Evolutionary conservation across 2,329 filamentous ascomycete species (phyloP).

Genomic region (Coniochaeta prunicola): DNA sequence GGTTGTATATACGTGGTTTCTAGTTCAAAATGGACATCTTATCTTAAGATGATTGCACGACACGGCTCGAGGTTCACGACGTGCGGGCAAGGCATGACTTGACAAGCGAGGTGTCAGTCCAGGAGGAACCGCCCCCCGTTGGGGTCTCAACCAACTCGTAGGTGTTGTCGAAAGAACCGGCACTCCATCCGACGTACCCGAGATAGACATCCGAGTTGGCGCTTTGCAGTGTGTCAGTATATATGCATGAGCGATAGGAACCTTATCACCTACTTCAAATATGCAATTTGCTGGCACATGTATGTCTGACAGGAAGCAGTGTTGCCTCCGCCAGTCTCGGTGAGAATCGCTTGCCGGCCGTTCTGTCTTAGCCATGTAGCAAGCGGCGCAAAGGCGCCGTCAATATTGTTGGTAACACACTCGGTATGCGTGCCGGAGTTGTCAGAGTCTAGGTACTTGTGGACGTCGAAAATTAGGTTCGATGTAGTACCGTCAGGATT

Average conservation of each 20-base stretch:
- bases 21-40: not conserved
- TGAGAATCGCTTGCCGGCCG: constrained; percentile 1
- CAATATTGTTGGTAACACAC: constrained; percentile 21
- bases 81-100: not conserved
- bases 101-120: not conserved
- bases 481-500: constrained; percentile 33
- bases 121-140: not conserved
- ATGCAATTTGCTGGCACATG: constrained; percentile 25
- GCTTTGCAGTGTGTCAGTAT: constrained; percentile 9
- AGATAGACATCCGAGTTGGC: constrained; percentile 36
- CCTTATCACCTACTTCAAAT: not conserved
- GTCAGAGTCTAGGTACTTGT: constrained; percentile 34
- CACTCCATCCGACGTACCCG: constrained; percentile 38
- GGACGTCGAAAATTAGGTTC: constrained; percentile 36
- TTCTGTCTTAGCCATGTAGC: constrained; percentile 2
- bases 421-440: constrained; percentile 24
- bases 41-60: not conserved
- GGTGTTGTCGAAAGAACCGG: constrained; percentile 31
- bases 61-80: not conserved
- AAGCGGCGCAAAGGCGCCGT: constrained; percentile 3
- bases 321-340: constrained; percentile 4
- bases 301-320: constrained; percentile 24
- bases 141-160: constrained; percentile 37
- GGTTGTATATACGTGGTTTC: not conserved
- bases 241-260: not conserved